Evolutionary conservation across 140 eudicot species (phyloP), one percentile per base, ranked within the genome.

Genomic region (Ambrosia hybrid): DNA sequence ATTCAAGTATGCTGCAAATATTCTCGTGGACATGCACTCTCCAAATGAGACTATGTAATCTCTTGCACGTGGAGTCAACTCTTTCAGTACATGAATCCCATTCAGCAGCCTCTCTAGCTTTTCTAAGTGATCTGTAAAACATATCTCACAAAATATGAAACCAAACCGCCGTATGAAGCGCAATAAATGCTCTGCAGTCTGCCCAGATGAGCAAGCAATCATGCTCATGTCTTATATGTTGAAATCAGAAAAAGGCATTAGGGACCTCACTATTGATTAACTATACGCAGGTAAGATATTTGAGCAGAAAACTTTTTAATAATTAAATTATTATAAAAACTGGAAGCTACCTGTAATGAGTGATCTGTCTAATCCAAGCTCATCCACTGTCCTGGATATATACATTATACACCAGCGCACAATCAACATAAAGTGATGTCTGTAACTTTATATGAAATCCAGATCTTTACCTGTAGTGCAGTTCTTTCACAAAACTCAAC

Each of bases 1-100:
- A 76, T 93, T 89, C 84, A 93, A 67, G 75, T 87, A 90, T 6
- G 93, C 91, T 3, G 98, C 85, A 84, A 93, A 90, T 41, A 93
- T 83, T 77, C 93, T 80, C 3, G 98, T 93, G 64, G 98, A 93
- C 89, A 93, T 85, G 84, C 98, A 90, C 71, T 93, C 98, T 53
- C 98, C 98, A 74, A 90, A 89, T 1, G 98, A 93, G 51, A 90
- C 97, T 56, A 93, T 65, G 79, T 84, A 89, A 81, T 89, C 98
- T 70, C 64, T 93, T 71, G 98, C 86, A 38, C 98, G 91, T 39
- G 52, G 85, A 17, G 98, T 93, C 73, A 93, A 74, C 84, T 93
- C 98, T 70, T 93, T 93, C 84, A 93, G 87, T 85, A 83, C 85
- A 17, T 89, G 85, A 84, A 93, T 87, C 69, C 96, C 98, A 71